Evolutionary conservation across 805 yeast species (phyloP).

Genomic region (Pichia cabralensis): DNA sequence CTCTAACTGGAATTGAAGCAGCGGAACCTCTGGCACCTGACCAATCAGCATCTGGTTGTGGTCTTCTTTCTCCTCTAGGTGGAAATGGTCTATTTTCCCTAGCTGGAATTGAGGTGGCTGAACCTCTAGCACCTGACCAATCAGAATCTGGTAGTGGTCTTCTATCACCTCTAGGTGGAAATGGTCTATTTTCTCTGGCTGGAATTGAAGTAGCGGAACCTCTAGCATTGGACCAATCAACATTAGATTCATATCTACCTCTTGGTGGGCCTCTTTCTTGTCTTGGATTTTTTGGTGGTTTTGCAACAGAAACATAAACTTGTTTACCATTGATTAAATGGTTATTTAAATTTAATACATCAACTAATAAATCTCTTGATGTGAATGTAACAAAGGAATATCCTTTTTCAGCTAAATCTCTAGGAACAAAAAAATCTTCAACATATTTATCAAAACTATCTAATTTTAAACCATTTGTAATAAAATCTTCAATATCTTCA

Average conservation of each 20-base stretch:
- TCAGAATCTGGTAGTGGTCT: constrained; percentile 39
- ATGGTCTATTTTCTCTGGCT: constrained; percentile 8
- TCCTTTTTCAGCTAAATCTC: constrained; percentile 51
- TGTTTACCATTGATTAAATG: constrained; percentile 38
- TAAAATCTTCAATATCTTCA: constrained; percentile 48
- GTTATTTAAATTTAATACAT: constrained; percentile 37
- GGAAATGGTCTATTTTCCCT: constrained; percentile 24
- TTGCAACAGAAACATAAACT: constrained; percentile 48
- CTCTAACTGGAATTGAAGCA: constrained; percentile 2
- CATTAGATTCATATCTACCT: constrained; percentile 28
- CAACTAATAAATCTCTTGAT: constrained; percentile 37
- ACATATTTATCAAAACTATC: constrained; percentile 42
- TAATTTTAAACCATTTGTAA: constrained; percentile 42
- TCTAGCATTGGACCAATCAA: constrained; percentile 51
- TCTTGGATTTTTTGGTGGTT: constrained; percentile 38
- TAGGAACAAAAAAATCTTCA: constrained; percentile 61
- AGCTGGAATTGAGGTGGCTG: constrained; percentile 20
- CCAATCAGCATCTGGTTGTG: background rate
- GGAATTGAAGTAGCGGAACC: constrained; percentile 25
- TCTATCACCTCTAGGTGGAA: constrained; percentile 20
- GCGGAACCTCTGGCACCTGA: constrained; percentile 30
- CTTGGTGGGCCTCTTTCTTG: constrained; percentile 14
- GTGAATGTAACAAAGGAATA: constrained; percentile 45
- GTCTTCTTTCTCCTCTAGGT: constrained; percentile 10
- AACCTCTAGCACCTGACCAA: constrained; percentile 42